Percentiles rank a stretch among this genome's conserved stretches.
Conservation (phyloP, 2,329 filamentous ascomycete species). For the Madurella mycetomatis region DNA sequence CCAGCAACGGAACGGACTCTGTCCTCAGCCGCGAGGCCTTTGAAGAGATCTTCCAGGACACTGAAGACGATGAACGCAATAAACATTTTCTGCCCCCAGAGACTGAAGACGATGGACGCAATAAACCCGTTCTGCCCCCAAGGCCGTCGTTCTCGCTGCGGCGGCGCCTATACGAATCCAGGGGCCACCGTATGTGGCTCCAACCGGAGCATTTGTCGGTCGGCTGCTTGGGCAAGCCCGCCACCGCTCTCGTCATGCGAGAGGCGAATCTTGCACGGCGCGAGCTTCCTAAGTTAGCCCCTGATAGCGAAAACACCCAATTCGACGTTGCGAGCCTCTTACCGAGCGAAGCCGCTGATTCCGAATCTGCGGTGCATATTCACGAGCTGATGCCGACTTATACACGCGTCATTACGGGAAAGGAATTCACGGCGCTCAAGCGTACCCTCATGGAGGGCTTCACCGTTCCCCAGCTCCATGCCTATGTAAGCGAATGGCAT, state of each 20-base stretch:
- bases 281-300: neutral
- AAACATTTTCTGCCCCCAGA: neutral
- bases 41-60: neutral
- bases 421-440: slow-evolving; percentile 40
- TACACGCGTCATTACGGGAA: slow-evolving; percentile 34
- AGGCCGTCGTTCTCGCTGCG: neutral
- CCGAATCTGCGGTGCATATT: slow-evolving; percentile 39
- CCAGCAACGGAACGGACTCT: neutral
- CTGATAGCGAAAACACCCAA: slow-evolving; percentile 18
- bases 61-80: neutral
- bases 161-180: slow-evolving; percentile 4
- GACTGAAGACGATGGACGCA: neutral
- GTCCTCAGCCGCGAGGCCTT: neutral
- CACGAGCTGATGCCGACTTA: slow-evolving; percentile 44
- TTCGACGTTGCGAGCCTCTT: slow-evolving; percentile 34
- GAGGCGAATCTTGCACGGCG: slow-evolving; percentile 27
- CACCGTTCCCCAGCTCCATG: slow-evolving; percentile 40
- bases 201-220: slow-evolving; percentile 26
- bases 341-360: slow-evolving; percentile 25
- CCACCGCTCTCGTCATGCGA: slow-evolving; percentile 46
- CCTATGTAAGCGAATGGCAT: slow-evolving; percentile 35
- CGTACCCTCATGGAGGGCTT: slow-evolving; percentile 42
- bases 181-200: slow-evolving; percentile 15
- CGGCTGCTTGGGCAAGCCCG: slow-evolving; percentile 36
- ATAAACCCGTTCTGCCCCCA: neutral